Conservation (phyloP, 345 rosid genomes). For the Zanthoxylum bungeanum region DNA sequence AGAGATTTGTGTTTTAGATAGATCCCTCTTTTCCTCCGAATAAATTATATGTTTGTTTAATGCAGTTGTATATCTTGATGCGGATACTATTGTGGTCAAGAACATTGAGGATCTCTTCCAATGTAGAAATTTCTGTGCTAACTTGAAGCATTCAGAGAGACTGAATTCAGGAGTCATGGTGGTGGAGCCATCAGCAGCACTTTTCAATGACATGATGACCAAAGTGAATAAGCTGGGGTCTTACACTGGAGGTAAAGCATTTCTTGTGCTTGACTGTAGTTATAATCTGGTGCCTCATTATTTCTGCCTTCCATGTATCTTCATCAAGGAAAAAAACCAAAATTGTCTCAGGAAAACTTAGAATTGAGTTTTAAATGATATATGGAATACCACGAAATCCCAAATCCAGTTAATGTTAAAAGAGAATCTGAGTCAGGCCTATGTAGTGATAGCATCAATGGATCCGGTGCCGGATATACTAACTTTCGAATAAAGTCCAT, state of each 20-base stretch:
- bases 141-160: constrained; percentile 94
- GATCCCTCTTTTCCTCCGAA: neutral
- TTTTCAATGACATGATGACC: constrained; percentile 82
- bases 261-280: neutral
- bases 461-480: neutral
- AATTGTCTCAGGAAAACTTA: neutral
- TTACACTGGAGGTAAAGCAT: constrained; percentile 73
- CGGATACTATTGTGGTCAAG: constrained; percentile 93
- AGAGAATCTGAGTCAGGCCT: neutral
- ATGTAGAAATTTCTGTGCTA: constrained; percentile 85
- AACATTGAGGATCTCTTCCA: constrained; percentile 83
- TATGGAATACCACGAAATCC: neutral
- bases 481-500: too few species aligned
- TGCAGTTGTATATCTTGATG: constrained; percentile 92
- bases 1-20: neutral
- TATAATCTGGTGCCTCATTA: neutral
- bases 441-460: neutral
- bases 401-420: neutral
- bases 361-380: neutral
- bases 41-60: constrained; percentile 2
- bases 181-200: constrained; percentile 77
- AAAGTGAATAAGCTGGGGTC: constrained; percentile 78
- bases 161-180: constrained; percentile 97
- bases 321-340: neutral
- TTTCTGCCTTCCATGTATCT: neutral